These are phyloP conservation scores for Gastrolobium bilobum DNA, from an alignment of 306 rosid species.

Conservation along the genomic window DNA sequence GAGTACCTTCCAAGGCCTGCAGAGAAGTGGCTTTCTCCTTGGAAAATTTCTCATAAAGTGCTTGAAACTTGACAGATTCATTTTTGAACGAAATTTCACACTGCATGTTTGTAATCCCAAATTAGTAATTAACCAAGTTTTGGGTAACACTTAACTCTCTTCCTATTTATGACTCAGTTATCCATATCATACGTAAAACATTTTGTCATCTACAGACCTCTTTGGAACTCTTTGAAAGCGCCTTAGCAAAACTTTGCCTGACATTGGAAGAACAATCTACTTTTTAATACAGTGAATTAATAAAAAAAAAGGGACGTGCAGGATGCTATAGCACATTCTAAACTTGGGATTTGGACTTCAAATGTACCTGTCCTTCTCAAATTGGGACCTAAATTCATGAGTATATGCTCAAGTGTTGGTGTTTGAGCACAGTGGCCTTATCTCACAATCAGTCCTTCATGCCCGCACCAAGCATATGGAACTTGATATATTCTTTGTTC, in stretches of 20 bases:
- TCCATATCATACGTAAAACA: constrained; percentile 19
- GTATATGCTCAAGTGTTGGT: too few species aligned
- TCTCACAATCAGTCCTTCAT: too few species aligned
- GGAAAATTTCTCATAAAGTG: constrained; percentile 76
- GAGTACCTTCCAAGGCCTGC: constrained; percentile 79
- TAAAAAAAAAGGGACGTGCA: neutral
- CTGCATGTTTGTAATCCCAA: constrained; percentile 57
- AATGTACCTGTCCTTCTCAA: constrained; percentile 92
- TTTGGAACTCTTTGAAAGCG: constrained; percentile 94
- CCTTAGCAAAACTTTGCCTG: constrained; percentile 90
- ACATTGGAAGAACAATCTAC: constrained; percentile 25
- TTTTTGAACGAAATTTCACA: constrained; percentile 84
- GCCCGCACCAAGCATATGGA: too few species aligned
- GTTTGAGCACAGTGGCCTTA: too few species aligned
- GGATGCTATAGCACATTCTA: constrained; percentile 14
- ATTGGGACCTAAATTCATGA: constrained; percentile 79
- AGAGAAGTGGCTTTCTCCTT: constrained; percentile 81
- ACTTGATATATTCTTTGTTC: too few species aligned
- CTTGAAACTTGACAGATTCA: constrained; percentile 80
- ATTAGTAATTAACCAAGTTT: constrained; percentile 41
- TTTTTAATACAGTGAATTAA: constrained; percentile 26
- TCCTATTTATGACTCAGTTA: neutral
- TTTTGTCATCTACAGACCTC: constrained; percentile 68
- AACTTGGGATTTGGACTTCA: constrained; percentile 9
- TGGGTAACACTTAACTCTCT: constrained; percentile 12